A percentile compares a stretch with the other conserved stretches of the same genome.
Evolutionary conservation across 495 filamentous ascomycete genomes (phyloP).

Genomic region (Penicillium verhagenii): DNA sequence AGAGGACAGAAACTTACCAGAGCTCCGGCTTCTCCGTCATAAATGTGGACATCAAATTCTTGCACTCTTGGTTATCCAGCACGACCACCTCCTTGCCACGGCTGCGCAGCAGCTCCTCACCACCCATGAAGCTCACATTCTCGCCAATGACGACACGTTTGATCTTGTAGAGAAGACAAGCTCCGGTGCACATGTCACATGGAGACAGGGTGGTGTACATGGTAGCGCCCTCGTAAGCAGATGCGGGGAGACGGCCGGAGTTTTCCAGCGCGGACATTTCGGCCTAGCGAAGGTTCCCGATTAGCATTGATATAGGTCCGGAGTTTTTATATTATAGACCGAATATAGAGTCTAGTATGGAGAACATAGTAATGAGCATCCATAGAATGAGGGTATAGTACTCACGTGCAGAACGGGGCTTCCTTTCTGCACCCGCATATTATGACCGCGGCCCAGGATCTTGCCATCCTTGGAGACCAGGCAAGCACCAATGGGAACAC

Average conservation of each 20-base stretch:
- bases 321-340: background rate
- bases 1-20: slow-evolving; percentile 56
- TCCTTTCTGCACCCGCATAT: slow-evolving; percentile 75
- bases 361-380: too few species aligned
- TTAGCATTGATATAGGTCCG: background rate
- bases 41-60: slow-evolving; percentile 72
- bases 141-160: slow-evolving; percentile 82
- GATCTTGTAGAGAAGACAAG: slow-evolving; percentile 78
- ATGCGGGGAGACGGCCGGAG: slow-evolving; percentile 71
- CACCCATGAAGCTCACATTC: slow-evolving; percentile 75
- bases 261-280: slow-evolving; percentile 80
- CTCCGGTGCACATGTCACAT: slow-evolving; percentile 88
- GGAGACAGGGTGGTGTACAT: slow-evolving; percentile 89
- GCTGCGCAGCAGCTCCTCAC: slow-evolving; percentile 69
- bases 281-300: slow-evolving; percentile 46
- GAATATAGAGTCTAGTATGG: too few species aligned
- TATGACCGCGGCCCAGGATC: slow-evolving; percentile 78
- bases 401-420: slow-evolving; percentile 75
- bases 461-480: slow-evolving; percentile 68
- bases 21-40: slow-evolving; percentile 73
- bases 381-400: slow-evolving; percentile 3
- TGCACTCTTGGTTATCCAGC: slow-evolving; percentile 65
- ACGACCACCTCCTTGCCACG: slow-evolving; percentile 76
- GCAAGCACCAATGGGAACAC: slow-evolving; percentile 79
- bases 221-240: slow-evolving; percentile 68